Base-by-base conservation (phyloP, 768 basidiomycete species). In the Cystofilobasidium macerans region DNA sequence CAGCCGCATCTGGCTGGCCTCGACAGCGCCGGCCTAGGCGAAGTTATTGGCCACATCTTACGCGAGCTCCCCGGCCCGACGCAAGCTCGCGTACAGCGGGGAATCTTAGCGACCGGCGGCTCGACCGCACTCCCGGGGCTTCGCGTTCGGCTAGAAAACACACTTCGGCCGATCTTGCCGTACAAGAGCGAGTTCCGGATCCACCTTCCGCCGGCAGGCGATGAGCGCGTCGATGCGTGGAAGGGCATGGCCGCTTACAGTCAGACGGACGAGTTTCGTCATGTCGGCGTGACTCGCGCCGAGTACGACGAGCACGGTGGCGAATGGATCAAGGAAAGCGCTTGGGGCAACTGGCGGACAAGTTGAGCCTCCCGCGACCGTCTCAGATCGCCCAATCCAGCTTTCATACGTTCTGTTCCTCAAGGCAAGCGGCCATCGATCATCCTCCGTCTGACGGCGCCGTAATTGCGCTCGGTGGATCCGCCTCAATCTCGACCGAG, bases 1-100 rank as follows among this genome's bases (percentile, higher is more conserved):
- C 85, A 88, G 32, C 94, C 94, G 0, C 80, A 79, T n/a, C 92
- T 95, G 83, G 93, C 89, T 2, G 94, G 95, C 1, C 80, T 94
- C 22, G 95, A 98, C 75, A 89, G 86, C 16, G 94, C 95, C 0
- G 95, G 95, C 0, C 76, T 99, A 12, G 87, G 86, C n/a, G 95
- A 99, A 76, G 84, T 97, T 3, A 77, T 92, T 22, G 90, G 89
- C 71, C 87, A 84, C 73, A 82, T 97, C 54, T 80, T 99, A 60
- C 80, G 82, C 51, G 78, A 85, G 60, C 90, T 91, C 77, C 76
- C 81, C 4, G 81, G 83, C 28, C 77, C 77, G 3, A 87, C 92
- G 60, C 85, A 88, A 72, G 79, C 77, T 28, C 79, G 84, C 57
- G 80, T 98, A 47, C 88, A 87, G 70, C 83, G 86, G 78, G 93